Base-by-base conservation (phyloP, 495 filamentous ascomycete genomes). In the Sphaerosporella brunnea region DNA sequence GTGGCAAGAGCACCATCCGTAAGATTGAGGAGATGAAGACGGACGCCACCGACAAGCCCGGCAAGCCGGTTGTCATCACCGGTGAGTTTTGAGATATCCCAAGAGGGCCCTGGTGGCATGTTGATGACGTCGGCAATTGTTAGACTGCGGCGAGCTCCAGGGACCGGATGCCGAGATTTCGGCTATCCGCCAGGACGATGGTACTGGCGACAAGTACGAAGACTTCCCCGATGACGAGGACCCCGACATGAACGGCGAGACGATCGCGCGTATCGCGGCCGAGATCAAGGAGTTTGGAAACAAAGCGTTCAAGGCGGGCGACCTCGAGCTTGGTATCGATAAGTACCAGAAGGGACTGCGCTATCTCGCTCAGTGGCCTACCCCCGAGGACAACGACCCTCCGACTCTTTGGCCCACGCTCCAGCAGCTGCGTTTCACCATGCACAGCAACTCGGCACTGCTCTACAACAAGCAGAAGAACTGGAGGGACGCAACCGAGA, bases 301-400 rank as follows among this genome's bases (percentile, higher is more conserved):
- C 68, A 74, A 73, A 53, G 87, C 86, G 0, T 96, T 94, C 73
- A 94, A 94, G 71, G 65, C 61, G 15, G 73, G 73, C 20, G 71
- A 94, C 55, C 59, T 80, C 25, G 60, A 66, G 28, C 67, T 82
- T 19, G 88, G 78, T 9, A 68, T 96, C 20, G 82, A 82, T 35
- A 99, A 99, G 69, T 99, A 99, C 68, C 82, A 93, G 65, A 99
- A 99, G 68, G 87, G 75, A n/a, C 65, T 99, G 46, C 80, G 90
- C 52, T 99, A 96, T 60, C 65, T 95, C 50, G 84, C 86, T 62
- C 86, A 95, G 66, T 82, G 90, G 60, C 79, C 84, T 9, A 75
- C 77, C 41, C 64, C 78, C 18, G 64, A 60, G 15, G 77, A 85
- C 15, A 66, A 70, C 1, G 84, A 86, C 50, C 68, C 78, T 28